Percentiles rank a stretch among this genome's conserved stretches.
phyloP scores from a whole-genome alignment of 208 protist species.

The Acanthamoeba lenticulata region DNA sequence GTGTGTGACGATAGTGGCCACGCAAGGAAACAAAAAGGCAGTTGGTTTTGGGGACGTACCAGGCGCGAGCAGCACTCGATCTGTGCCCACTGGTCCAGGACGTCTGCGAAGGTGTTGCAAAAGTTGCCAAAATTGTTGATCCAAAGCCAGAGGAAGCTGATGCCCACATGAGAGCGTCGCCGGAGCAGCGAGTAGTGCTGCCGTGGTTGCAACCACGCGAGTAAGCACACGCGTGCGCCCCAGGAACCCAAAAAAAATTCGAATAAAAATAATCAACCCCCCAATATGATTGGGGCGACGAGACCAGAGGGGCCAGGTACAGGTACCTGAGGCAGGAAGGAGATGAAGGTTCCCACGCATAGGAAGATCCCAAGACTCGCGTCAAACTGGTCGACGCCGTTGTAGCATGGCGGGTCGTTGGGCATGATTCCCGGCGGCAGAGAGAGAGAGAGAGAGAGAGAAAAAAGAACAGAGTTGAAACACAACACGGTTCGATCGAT shows the following conservation, averaged over 20 bases:
- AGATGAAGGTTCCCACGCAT: conserved; percentile 6
- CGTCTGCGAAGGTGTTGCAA: conserved; percentile 58
- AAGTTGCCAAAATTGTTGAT: conserved; percentile 70
- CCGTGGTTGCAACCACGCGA: not conserved
- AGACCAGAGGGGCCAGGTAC: no score
- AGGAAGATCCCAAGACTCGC: not conserved
- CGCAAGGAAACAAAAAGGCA: no score
- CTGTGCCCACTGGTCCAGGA: not conserved
- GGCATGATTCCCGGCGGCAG: no score
- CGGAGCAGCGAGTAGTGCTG: conserved; percentile 29
- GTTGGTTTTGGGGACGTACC: no score
- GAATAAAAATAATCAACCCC: not conserved
- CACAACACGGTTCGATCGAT: not conserved
- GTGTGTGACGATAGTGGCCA: no score
- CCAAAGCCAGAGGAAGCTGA: conserved; percentile 54
- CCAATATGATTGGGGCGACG: not conserved
- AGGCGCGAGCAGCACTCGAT: conserved; percentile 28
- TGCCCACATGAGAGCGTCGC: conserved; percentile 31
- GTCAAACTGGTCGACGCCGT: not conserved
- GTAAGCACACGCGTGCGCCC: no score
- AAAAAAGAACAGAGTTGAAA: not conserved
- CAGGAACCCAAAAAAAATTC: no score
- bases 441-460: not conserved
- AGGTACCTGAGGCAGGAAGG: conserved; percentile 31
- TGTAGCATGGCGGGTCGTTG: conserved; percentile 34